These are phyloP conservation scores for Elongisporangium undulatum DNA, from an alignment of 352 stramenopile species.

Conservation along the genomic window DNA sequence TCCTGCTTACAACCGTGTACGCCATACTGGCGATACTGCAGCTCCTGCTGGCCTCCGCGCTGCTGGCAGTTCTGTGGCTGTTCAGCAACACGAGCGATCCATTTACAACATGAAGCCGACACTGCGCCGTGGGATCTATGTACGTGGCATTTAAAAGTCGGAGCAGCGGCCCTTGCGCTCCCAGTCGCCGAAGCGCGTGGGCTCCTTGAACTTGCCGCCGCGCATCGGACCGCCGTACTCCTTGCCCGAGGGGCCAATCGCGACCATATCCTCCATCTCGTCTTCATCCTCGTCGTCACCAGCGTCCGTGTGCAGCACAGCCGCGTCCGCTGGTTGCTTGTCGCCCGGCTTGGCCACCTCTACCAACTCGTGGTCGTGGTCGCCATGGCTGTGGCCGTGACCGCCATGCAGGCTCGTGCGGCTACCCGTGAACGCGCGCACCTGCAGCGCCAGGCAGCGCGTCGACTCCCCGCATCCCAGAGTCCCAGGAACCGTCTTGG, in stretches of 20 bases:
- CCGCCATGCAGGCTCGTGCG: slow-evolving; percentile 18
- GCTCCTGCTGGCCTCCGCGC: background rate
- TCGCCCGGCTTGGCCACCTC: slow-evolving; percentile 7
- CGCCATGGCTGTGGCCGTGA: slow-evolving; percentile 15
- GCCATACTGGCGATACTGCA: background rate
- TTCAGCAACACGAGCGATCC: background rate
- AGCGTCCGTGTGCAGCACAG: slow-evolving; percentile 6
- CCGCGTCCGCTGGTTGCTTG: background rate
- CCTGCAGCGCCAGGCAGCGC: slow-evolving; percentile 3
- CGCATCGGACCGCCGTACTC: slow-evolving; percentile 94
- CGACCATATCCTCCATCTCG: slow-evolving; percentile 93
- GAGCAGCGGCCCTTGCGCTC: slow-evolving; percentile 96
- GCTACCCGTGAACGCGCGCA: slow-evolving; percentile 24
- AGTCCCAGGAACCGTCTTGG: background rate
- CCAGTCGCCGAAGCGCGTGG: slow-evolving; percentile 97
- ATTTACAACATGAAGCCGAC: background rate
- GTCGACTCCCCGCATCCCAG: slow-evolving; percentile 19
- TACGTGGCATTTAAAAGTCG: slow-evolving; percentile 84
- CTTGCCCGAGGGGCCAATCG: slow-evolving; percentile 75
- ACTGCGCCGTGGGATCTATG: background rate
- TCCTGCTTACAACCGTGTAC: background rate
- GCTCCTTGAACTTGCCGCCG: slow-evolving; percentile 92
- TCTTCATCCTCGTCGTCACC: slow-evolving; percentile 77
- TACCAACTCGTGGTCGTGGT: slow-evolving; percentile 14
- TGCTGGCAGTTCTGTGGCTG: background rate